Evolutionary conservation across 257 asterid species (phyloP).

Genomic region (Cynanchum wilfordii): DNA sequence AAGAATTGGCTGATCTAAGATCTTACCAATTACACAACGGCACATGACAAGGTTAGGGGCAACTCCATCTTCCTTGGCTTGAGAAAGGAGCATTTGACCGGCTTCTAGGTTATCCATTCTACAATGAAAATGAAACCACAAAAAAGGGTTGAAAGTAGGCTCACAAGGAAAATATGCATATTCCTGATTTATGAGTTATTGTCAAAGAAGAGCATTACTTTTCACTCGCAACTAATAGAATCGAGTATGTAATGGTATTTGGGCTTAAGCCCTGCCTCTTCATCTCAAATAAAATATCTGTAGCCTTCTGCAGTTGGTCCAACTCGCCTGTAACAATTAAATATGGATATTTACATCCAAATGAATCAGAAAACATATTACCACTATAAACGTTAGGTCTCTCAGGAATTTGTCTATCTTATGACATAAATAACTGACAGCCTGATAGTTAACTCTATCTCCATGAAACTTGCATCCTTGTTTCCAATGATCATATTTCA

Average conservation of each 20-base stretch:
- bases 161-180: slow-evolving; percentile 14
- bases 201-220: slow-evolving; percentile 51
- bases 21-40: slow-evolving; percentile 82
- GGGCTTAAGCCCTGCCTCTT: slow-evolving; percentile 63
- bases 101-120: slow-evolving; percentile 83
- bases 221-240: slow-evolving; percentile 82
- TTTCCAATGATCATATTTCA: not conserved
- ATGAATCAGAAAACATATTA: not conserved
- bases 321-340: slow-evolving; percentile 52
- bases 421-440: not conserved
- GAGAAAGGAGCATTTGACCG: slow-evolving; percentile 70
- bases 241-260: slow-evolving; percentile 82
- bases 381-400: not conserved
- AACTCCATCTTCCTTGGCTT: slow-evolving; percentile 86
- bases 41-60: slow-evolving; percentile 84
- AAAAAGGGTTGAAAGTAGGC: slow-evolving; percentile 12
- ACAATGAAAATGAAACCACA: slow-evolving; percentile 22
- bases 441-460: not conserved
- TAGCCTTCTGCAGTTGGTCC: slow-evolving; percentile 69
- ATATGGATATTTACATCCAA: not conserved
- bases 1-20: slow-evolving; percentile 7
- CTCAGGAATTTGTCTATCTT: not conserved
- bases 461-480: not conserved
- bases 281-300: slow-evolving; percentile 62
- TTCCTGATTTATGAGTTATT: not conserved